A percentile compares a stretch with the other conserved stretches of the same genome.
These are phyloP conservation scores for Macrolepiota albuminosa DNA, from an alignment of 768 basidiomycete species.

Conservation along the genomic window DNA sequence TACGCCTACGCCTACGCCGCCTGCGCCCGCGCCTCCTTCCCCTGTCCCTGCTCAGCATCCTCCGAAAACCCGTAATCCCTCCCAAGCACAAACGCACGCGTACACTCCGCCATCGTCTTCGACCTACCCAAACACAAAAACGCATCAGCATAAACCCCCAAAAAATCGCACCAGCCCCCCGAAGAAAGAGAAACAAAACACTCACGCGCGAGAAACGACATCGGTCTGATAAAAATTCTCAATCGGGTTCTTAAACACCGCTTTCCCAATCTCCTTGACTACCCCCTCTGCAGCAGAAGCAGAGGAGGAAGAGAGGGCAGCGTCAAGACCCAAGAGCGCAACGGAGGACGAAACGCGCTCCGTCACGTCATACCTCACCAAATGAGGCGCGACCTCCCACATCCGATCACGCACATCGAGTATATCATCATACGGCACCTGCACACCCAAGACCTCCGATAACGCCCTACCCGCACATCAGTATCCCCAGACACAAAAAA, in stretches of 20 bases:
- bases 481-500: background rate
- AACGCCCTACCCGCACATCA: conserved; percentile 54
- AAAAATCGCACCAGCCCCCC: too few species aligned
- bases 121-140: conserved; percentile 40
- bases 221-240: conserved; percentile 96
- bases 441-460: conserved; percentile 76
- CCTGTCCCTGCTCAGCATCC: conserved; percentile 31
- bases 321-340: conserved; percentile 56
- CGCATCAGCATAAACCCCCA: background rate
- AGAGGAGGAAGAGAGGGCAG: conserved; percentile 33
- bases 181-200: conserved; percentile 20
- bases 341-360: conserved; percentile 76
- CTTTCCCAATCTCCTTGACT: conserved; percentile 51
- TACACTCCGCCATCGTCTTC: conserved; percentile 96
- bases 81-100: conserved; percentile 77
- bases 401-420: conserved; percentile 82
- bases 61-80: conserved; percentile 57
- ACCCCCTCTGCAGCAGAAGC: conserved; percentile 33
- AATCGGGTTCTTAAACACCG: conserved; percentile 74
- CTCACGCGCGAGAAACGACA: conserved; percentile 88
- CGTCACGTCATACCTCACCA: conserved; percentile 78
- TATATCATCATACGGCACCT: conserved; percentile 88
- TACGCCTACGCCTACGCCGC: conserved; percentile 22
- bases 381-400: conserved; percentile 93
- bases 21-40: conserved; percentile 34